These are phyloP conservation scores for Phaeoacremonium minimum DNA, from an alignment of 2,329 filamentous ascomycete genomes.

Conservation along the genomic window DNA sequence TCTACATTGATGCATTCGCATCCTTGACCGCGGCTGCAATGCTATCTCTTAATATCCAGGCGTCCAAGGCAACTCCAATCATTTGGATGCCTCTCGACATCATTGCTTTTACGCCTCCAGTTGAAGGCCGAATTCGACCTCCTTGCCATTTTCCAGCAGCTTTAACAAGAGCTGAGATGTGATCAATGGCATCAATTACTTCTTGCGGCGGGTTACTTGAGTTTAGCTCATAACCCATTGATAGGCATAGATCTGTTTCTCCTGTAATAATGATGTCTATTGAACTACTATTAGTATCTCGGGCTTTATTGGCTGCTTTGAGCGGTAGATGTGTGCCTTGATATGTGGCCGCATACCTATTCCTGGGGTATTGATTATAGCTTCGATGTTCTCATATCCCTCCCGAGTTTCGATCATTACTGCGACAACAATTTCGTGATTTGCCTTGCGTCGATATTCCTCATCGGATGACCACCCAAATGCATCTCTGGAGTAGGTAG, in stretches of 20 bases:
- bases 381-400: background rate
- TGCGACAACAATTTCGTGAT: background rate
- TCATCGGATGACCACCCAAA: conserved; percentile 1
- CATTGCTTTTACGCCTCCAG: background rate
- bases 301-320: no score
- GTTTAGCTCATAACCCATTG: background rate
- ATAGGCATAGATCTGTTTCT: background rate
- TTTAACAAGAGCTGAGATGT: background rate
- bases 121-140: background rate
- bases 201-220: background rate
- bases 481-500: background rate
- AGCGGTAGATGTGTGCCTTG: no score
- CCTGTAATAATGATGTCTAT: background rate
- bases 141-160: conserved; percentile 1
- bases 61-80: conserved; percentile 1
- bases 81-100: conserved; percentile 1
- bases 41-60: background rate
- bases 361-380: background rate
- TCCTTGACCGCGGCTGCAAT: background rate
- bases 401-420: conserved; percentile 1
- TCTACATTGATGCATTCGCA: background rate
- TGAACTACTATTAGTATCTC: no score
- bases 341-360: no score
- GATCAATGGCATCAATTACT: background rate
- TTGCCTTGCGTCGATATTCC: conserved; percentile 1